These are phyloP conservation scores for Plenodomus biglobosus DNA, from an alignment of 2,329 filamentous ascomycete genomes.

Conservation along the genomic window DNA sequence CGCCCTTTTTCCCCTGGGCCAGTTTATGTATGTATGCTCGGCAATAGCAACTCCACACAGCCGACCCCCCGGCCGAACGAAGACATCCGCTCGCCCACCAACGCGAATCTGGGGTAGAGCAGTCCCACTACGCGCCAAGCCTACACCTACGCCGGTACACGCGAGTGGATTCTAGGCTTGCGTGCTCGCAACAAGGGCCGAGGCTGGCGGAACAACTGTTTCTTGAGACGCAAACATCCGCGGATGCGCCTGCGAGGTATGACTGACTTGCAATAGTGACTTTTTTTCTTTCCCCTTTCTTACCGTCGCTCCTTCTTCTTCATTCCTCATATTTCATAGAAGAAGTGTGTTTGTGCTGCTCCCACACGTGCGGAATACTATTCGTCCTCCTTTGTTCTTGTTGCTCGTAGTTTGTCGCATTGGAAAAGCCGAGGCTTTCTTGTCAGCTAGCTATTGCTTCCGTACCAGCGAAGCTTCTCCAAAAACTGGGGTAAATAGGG, in stretches of 20 bases:
- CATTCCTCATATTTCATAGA: constrained; percentile 6
- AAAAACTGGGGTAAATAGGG: constrained; percentile 9
- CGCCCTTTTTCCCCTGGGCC: not conserved
- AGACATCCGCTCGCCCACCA: constrained; percentile 42
- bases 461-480: constrained; percentile 5
- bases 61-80: constrained; percentile 35
- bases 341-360: constrained; percentile 4
- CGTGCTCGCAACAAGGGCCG: constrained; percentile 24
- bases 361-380: constrained; percentile 1
- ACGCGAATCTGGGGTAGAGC: constrained; percentile 33
- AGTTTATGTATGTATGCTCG: constrained; percentile 10
- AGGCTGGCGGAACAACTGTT: constrained; percentile 34
- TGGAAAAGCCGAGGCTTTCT: constrained; percentile 18
- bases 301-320: constrained; percentile 3
- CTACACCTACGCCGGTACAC: constrained; percentile 2
- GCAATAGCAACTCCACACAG: constrained; percentile 20
- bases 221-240: constrained; percentile 34
- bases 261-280: constrained; percentile 33
- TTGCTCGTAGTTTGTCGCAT: not conserved
- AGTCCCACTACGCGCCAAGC: not conserved
- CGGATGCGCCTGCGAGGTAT: constrained; percentile 30
- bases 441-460: constrained; percentile 20
- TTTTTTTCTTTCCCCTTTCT: constrained; percentile 10
- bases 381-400: not conserved
- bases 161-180: not conserved